These are phyloP conservation scores for Blastobotrys serpentis DNA, from an alignment of 1,139 yeast genomes.

Conservation along the genomic window DNA sequence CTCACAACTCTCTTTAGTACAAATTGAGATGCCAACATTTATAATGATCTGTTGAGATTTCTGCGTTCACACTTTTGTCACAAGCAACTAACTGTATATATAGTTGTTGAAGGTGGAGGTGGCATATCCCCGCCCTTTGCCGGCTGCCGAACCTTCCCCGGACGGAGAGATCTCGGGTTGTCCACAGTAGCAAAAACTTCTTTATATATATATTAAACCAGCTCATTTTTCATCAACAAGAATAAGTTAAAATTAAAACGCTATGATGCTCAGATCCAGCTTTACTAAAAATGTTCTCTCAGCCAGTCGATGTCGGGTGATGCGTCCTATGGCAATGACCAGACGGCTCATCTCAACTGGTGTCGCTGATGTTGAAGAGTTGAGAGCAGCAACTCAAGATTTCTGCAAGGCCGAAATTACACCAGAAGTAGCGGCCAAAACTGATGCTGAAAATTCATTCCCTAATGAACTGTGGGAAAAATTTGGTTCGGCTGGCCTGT, in stretches of 20 bases:
- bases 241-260: neutral
- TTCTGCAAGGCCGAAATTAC: slow-evolving; percentile 36
- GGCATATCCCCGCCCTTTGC: neutral
- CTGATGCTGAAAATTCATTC: slow-evolving; percentile 34
- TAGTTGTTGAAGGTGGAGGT: neutral
- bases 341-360: slow-evolving; percentile 10
- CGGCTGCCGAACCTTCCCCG: slow-evolving; percentile 6
- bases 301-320: neutral
- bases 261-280: neutral
- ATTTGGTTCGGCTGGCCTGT: slow-evolving; percentile 38
- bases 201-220: neutral
- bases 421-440: slow-evolving; percentile 33
- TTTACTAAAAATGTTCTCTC: neutral
- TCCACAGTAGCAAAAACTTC: neutral
- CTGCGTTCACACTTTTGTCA: neutral
- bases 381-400: slow-evolving; percentile 35
- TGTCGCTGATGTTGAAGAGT: slow-evolving; percentile 32
- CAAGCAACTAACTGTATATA: neutral
- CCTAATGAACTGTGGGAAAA: slow-evolving; percentile 39
- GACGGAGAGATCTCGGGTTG: slow-evolving; percentile 9
- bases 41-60: too few relatives aligned
- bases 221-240: too few relatives aligned
- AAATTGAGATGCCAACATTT: slow-evolving; percentile 1
- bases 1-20: neutral
- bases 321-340: neutral